These are phyloP conservation scores for Xanthoceras sorbifolium DNA, from an alignment of 345 rosid species.

Conservation along the genomic window DNA sequence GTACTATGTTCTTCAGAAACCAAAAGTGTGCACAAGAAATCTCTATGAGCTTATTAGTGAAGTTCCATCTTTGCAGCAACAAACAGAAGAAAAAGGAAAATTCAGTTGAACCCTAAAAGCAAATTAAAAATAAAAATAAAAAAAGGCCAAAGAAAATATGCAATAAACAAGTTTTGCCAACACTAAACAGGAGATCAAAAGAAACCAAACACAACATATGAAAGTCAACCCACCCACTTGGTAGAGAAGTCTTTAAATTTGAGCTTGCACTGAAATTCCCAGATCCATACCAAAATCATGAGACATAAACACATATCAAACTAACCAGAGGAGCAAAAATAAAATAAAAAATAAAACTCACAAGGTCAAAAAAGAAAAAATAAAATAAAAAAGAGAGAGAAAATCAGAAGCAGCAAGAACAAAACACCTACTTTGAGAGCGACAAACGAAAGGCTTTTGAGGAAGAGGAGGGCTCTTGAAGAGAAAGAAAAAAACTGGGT, in stretches of 20 bases:
- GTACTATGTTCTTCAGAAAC: not conserved
- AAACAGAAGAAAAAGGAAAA: not conserved
- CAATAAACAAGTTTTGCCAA: not conserved
- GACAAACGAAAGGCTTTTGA: not conserved
- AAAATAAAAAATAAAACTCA: not conserved
- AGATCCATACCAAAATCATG: slow-evolving; percentile 25
- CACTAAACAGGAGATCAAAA: not conserved
- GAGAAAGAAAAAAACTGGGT: not conserved
- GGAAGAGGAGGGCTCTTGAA: not conserved
- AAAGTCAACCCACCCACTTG: not conserved
- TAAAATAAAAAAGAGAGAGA: not conserved
- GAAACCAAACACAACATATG: not conserved
- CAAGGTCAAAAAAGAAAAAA: not conserved
- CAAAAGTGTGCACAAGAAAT: not conserved
- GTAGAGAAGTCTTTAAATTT: not conserved
- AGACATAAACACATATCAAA: not conserved
- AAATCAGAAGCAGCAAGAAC: not conserved
- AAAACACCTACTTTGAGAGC: not conserved
- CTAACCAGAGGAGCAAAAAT: not conserved
- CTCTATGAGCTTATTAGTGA: not conserved
- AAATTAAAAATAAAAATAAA: too few species aligned
- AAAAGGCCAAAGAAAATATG: not conserved
- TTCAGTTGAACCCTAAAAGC: not conserved
- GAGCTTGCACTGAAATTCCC: not conserved
- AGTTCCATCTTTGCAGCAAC: not conserved